Base-by-base conservation (phyloP, 768 basidiomycete species). In the Pulveroboletus sp. region DNA sequence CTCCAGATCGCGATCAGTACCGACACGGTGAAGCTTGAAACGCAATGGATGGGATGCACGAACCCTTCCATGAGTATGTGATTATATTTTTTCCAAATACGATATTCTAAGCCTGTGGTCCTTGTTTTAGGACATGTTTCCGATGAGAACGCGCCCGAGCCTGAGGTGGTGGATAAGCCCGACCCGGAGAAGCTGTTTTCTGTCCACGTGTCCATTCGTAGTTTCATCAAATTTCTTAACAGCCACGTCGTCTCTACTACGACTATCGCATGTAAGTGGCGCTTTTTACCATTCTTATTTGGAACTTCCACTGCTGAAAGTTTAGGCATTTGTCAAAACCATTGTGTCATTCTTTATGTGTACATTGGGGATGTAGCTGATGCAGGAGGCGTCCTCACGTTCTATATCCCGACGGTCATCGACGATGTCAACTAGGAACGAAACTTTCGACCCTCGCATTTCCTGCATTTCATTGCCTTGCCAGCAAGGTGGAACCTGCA, bases 261-360 rank as follows among this genome's bases (percentile, higher is more conserved):
- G 3, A 91, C 90, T 0, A 91, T 94, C 51, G 89, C 88, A 27
- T 88, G 91, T 90, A 57, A 38, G 87, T 72, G 16, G 22, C n/a
- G n/a, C 16, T 38, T 49, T 36, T 26, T 7, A 9, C 9, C n/a
- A 4, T 4, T 7, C 2, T 5, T 24, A n/a, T 45, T 30, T 13
- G 12, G 17, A 47, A 9, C 24, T 36, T 47, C 20, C 16, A 57
- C 13, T 10, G 0, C 13, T 34, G 11, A 34, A 37, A 27, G 51
- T 22, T 0, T 60, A 93, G 90, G 86, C 61, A 76, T 93, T 43
- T 93, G 91, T 62, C 81, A 84, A 56, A 76, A 82, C 50, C 86
- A 92, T 54, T 93, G 89, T 62, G 75, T 89, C 50, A 93, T 93
- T 56, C 76, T 93, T 43, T 93, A 93, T 55, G 89, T 93, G 46